phyloP scores from a whole-genome alignment of 352 stramenopile genomes.

The Globisporangium sylvaticum region DNA sequence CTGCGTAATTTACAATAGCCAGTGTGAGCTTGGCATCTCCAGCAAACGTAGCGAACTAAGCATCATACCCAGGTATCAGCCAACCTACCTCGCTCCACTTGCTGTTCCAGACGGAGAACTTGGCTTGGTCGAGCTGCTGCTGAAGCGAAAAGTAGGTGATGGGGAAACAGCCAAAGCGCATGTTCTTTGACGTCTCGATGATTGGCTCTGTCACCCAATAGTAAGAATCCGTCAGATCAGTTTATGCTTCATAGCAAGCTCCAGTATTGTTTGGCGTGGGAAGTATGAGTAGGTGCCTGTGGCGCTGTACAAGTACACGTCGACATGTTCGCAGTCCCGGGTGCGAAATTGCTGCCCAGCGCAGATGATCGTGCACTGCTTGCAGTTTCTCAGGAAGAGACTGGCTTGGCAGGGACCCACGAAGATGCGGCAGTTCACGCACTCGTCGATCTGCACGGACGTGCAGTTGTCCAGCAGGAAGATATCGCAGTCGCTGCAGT shows the following conservation, averaged over 20 bases:
- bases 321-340: conserved; percentile 56
- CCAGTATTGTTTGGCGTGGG: neutral
- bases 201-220: conserved; percentile 42
- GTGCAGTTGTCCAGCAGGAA: conserved; percentile 76
- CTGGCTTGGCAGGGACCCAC: conserved; percentile 64
- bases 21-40: neutral
- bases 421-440: conserved; percentile 63
- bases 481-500: conserved; percentile 69
- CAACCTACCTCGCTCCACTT: conserved; percentile 67
- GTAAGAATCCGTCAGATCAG: neutral
- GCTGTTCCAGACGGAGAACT: conserved; percentile 81
- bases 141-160: conserved; percentile 68
- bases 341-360: conserved; percentile 72
- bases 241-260: neutral
- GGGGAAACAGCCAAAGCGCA: conserved; percentile 64
- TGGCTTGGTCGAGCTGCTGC: conserved; percentile 58
- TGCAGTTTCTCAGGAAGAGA: conserved; percentile 71
- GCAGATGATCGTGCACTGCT: conserved; percentile 54
- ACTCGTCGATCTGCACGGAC: conserved; percentile 76
- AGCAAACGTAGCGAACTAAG: neutral
- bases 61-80: neutral
- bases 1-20: conserved; percentile 22
- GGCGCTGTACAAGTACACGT: conserved; percentile 61
- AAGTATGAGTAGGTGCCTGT: conserved; percentile 28
- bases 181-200: conserved; percentile 55